Base-by-base conservation (phyloP, 352 stramenopile species). In the Globisporangium yorkense region DNA sequence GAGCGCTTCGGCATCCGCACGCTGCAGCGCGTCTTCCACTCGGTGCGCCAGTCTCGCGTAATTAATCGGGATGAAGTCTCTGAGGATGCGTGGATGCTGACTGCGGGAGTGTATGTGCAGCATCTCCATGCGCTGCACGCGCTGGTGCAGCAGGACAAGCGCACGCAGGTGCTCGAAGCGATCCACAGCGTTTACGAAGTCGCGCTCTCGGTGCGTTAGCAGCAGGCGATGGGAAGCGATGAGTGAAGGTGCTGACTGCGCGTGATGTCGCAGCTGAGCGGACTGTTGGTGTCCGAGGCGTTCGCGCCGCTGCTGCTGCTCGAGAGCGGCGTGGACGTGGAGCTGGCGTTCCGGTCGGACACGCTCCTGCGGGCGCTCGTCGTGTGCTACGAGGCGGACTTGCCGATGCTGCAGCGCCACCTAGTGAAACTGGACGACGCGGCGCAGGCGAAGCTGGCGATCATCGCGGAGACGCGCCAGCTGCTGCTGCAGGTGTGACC, bases 321-420 rank as follows among this genome's bases (percentile, higher is more conserved):
- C 6, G 60, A 69, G 18, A 55, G 54, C n/a, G 69, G 51, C 41
- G 51, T 70, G 18, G 62, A 70, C 2, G 21, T 70, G 6, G 70
- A 77, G 56, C 31, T 72, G 48, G 33, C 44, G 9, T 44, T 70
- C 10, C 63, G 66, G 5, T 43, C 61, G 3, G 52, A 75, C 0
- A 75, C 79, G 13, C 47, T 93, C 12, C n/a, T 87, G 27, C 71
- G 66, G n/a, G 59, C 64, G 0, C 65, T 93, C 2, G 55, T 80
- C 18, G 62, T 74, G 20, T 84, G 74, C 57, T 91, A 90, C 61
- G 80, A 93, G 52, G 59, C 51, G 8, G 75, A 79, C 39, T 33
- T 92, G 24, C 75, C 77, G 1, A 35, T 41, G 3, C 45, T 91
- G 24, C 76, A 91, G 53, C 63, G 66, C 2, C 69, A 77, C 16